Evolutionary conservation across 208 protist species (phyloP).

Genomic region (Crithidia bombi): DNA sequence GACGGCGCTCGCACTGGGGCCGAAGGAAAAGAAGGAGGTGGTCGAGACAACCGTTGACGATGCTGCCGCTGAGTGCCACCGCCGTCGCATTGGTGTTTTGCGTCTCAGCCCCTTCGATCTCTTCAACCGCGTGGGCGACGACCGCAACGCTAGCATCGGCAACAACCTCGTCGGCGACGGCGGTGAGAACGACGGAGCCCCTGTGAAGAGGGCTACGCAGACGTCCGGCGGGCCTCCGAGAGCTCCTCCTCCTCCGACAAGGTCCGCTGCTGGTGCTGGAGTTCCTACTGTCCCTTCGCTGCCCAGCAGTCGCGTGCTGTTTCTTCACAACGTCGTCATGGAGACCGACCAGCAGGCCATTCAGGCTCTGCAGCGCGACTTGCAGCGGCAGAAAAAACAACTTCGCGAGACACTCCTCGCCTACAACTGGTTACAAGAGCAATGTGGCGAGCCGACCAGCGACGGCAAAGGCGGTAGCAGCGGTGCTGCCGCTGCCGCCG

Average conservation of each 20-base stretch:
- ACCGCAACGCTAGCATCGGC: not conserved
- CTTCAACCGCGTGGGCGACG: not conserved
- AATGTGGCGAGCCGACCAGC: conserved; percentile 12
- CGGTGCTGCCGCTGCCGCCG: too few species aligned
- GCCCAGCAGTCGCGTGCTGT: conserved; percentile 27
- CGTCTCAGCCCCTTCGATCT: conserved; percentile 24
- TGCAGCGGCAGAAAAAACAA: conserved; percentile 27
- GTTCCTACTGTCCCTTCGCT: not conserved
- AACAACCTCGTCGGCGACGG: not conserved
- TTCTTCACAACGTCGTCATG: conserved; percentile 16
- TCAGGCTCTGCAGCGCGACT: conserved; percentile 15
- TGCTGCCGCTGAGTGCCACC: not conserved
- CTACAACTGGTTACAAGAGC: conserved; percentile 22
- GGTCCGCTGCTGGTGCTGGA: not conserved
- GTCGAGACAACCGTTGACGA: not conserved
- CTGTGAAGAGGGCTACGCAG: not conserved
- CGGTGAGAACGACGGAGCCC: not conserved
- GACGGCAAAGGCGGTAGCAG: conserved; percentile 4
- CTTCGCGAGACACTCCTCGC: conserved; percentile 18
- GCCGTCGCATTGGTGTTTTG: conserved; percentile 6
- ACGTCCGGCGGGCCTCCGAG: not conserved
- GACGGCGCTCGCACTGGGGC: not conserved
- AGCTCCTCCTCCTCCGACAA: too few species aligned
- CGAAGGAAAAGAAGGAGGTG: not conserved
- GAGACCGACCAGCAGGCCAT: conserved; percentile 19